Base-by-base conservation (phyloP, 192 early-diverging fungal genomes). In the Spinellus fusiger region DNA sequence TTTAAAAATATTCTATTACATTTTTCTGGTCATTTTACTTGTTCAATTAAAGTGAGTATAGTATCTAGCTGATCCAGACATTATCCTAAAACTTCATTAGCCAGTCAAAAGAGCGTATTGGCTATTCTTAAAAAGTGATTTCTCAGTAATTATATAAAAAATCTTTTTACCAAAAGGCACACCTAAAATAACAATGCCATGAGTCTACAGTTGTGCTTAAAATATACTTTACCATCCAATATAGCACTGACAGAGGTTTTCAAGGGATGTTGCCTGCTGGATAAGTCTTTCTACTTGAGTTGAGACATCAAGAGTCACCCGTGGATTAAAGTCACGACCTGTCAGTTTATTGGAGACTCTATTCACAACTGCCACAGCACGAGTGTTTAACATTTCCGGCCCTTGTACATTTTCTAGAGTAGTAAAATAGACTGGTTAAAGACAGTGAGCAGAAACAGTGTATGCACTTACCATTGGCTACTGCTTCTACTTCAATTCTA, bases 301-400 rank as follows among this genome's bases (percentile, higher is more conserved):
- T 0, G 80, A 80, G 0, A 94, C 91, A 61, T 91, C 86, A 56
- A 98, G 66, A 0, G 83, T 80, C 38, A 81, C 77, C 49, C 91
- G 82, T 0, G 86, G 82, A 48, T 92, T 89, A 66, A 98, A 98
- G 64, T 98, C 96, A 47, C 87, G 85, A 37, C 96, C 95, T 7
- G 90, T 91, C 51, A 98, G 78, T 76, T 98, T 98, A 81, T 93
- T 94, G 40, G 82, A 85, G 22, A 98, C 91, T 6, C 96, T 83
- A 49, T 86, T 89, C 31, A 98, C 89, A 63, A 96, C 90, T 10
- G 80, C 82, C 25, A 91, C 68, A 0, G 96, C 96, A 37, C 86
- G 74, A 12, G 88, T 74, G 62, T 96, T 96, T 55, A 86, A 31
- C 31, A 66, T 47, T 54, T 72, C 70, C 16, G 64, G 64, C n/a